A percentile compares a stretch with the other conserved stretches of the same genome.
These are phyloP conservation scores for Leishmania guyanensis DNA, from an alignment of 208 protist genomes.

Conservation along the genomic window DNA sequence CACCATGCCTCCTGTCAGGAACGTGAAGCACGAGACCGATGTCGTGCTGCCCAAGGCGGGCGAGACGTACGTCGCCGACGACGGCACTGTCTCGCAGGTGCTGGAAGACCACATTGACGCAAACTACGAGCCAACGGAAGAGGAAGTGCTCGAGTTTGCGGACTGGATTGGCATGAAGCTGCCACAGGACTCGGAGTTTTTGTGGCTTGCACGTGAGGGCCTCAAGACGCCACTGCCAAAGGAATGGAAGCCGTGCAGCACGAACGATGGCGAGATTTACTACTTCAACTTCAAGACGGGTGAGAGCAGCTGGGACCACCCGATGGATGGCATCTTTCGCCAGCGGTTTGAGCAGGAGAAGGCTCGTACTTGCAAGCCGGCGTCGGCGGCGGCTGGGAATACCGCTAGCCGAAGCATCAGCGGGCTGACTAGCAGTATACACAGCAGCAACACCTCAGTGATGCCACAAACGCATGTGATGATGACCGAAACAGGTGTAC, in stretches of 20 bases:
- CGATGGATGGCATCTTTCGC: conserved; percentile 90
- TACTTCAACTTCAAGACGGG: conserved; percentile 97
- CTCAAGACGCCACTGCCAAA: conserved; percentile 94
- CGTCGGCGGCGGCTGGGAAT: background rate
- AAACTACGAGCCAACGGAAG: conserved; percentile 91
- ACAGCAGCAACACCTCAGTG: background rate
- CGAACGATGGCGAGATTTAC: conserved; percentile 92
- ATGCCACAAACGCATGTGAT: conserved; percentile 28
- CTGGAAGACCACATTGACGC: conserved; percentile 85
- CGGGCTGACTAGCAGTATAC: background rate
- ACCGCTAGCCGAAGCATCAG: background rate
- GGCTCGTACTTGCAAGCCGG: conserved; percentile 1
- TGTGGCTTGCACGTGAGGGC: conserved; percentile 93
- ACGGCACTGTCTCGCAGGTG: conserved; percentile 88
- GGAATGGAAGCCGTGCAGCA: conserved; percentile 95
- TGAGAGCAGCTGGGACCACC: conserved; percentile 96
- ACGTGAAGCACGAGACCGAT: conserved; percentile 32
- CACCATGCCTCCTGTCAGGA: conserved; percentile 22
- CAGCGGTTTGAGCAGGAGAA: conserved; percentile 69
- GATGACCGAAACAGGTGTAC: conserved; percentile 24
- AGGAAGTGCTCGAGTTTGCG: conserved; percentile 93
- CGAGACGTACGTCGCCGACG: conserved; percentile 76
- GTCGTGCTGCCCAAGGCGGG: conserved; percentile 54
- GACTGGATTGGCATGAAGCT: conserved; percentile 93
- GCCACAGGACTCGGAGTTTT: conserved; percentile 86